Evolutionary conservation across 2,329 filamentous ascomycete species (phyloP), one percentile per base, ranked within the genome.

Genomic region (Teratosphaeriaceae sp.): DNA sequence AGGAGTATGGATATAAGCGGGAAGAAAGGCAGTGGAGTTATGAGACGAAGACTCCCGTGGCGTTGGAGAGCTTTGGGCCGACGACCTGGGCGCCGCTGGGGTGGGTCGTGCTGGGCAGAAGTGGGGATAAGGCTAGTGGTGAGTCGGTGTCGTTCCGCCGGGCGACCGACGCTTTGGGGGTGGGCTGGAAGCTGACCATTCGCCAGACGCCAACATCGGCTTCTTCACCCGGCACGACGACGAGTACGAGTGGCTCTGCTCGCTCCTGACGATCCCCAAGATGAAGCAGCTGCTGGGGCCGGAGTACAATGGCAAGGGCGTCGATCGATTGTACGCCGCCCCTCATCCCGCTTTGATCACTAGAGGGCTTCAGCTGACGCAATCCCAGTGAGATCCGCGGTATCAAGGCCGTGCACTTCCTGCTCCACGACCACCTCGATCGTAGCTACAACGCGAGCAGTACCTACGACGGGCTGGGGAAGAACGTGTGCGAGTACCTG

Each of bases 211-310:
- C 11, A 53, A 53, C 24, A 38, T 52, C 6, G 53, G 61, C 49
- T 22, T 58, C 46, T 75, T 68, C 39, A 64, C 68, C 5, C 59
- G 63, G 5, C 43, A 38, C 9, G 31, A 42, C 1, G 46, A 51
- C 11, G 50, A 49, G 20, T 56, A 43, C 16, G 23, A 47, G 4
- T 56, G 53, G 53, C 42, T 56, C 4, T 42, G 43, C 11, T 47
- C 48, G 15, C 33, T 51, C 7, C 24, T 54, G 20, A 48, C 45
- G 8, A 35, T 43, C 2, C 34, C 42, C 18, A 51, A 42, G 24
- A 37, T 54, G 23, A 39, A 30, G 16, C 42, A 46, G 16, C 24
- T 56, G 20, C 26, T 56, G 11, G 50, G 42, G 5, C 40, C 46
- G 12, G 53, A 55, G 23, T 53, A 46, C 24, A 36, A 35, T 19